Evolutionary conservation across 176 grass and related monocot genomes (phyloP).

Genomic region (Elaeis guineensis): DNA sequence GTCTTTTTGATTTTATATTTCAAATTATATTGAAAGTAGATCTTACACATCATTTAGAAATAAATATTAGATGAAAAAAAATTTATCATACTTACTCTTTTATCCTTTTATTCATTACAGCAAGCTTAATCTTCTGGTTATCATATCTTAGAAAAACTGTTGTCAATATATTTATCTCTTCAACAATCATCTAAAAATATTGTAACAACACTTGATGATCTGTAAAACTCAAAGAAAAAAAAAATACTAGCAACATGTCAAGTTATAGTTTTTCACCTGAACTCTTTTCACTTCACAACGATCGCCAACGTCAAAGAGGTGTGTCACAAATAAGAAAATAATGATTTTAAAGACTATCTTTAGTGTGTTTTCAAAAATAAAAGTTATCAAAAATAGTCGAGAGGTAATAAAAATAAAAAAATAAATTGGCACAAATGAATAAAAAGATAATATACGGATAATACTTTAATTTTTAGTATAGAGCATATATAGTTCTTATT

Average conservation of each 20-base stretch:
- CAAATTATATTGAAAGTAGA: no score
- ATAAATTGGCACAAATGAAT: no score
- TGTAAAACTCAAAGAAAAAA: not conserved
- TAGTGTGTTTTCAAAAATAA: constrained; percentile 91
- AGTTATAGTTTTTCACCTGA: constrained; percentile 30
- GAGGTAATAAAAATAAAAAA: constrained; percentile 83
- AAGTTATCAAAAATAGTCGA: constrained; percentile 64
- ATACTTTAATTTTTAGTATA: no score
- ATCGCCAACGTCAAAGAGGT: constrained; percentile 89
- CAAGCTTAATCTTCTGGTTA: constrained; percentile 82
- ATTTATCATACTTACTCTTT: constrained; percentile 30
- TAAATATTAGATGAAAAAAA: no score
- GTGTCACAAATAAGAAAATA: constrained; percentile 82
- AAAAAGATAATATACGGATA: no score
- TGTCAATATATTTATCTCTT: constrained; percentile 96
- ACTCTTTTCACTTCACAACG: constrained; percentile 73
- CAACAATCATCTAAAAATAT: constrained; percentile 60
- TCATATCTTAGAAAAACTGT: constrained; percentile 85
- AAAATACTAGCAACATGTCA: no score
- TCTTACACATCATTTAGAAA: no score
- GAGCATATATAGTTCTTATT: no score
- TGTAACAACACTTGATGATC: constrained; percentile 1
- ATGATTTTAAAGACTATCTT: constrained; percentile 84
- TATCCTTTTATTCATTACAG: constrained; percentile 83
- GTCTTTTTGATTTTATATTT: no score